Evolutionary conservation across 1,139 yeast species (phyloP).

Genomic region (Saccharomyces hybrid): DNA sequence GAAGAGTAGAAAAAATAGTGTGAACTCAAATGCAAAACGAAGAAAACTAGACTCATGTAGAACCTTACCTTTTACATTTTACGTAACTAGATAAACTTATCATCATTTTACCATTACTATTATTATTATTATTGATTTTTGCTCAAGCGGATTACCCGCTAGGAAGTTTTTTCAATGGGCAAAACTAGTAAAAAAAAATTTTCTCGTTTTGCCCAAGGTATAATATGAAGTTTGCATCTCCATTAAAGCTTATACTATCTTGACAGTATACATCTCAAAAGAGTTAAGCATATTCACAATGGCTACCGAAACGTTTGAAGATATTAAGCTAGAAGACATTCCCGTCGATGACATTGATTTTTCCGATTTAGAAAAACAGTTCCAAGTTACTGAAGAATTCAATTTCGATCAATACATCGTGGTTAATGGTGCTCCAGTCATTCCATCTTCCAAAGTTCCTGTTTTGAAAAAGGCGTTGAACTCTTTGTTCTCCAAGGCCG

Average conservation of each 20-base stretch:
- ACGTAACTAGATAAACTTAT: not conserved
- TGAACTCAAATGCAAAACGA: not conserved
- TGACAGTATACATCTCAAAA: not conserved
- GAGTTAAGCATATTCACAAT: constrained; percentile 1
- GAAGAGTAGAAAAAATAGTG: not conserved
- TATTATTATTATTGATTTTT: not conserved
- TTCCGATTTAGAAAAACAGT: constrained; percentile 77
- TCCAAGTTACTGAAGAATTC: constrained; percentile 46
- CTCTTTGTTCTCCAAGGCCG: constrained; percentile 69
- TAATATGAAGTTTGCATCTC: not conserved
- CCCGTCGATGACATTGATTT: constrained; percentile 70
- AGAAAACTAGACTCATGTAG: not conserved
- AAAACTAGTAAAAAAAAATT: not conserved
- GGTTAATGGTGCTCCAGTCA: constrained; percentile 92
- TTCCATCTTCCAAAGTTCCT: constrained; percentile 83
- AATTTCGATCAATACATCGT: constrained; percentile 75
- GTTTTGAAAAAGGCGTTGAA: constrained; percentile 77
- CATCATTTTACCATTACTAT: not conserved
- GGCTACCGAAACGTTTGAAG: constrained; percentile 17
- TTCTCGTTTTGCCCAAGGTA: not conserved
- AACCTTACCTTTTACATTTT: not conserved
- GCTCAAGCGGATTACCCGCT: not conserved
- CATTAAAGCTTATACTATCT: not conserved
- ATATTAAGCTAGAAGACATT: constrained; percentile 35
- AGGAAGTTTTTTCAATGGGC: not conserved